Conservation (phyloP, 805 yeast species). For the Cyberlindnera amylophila region DNA sequence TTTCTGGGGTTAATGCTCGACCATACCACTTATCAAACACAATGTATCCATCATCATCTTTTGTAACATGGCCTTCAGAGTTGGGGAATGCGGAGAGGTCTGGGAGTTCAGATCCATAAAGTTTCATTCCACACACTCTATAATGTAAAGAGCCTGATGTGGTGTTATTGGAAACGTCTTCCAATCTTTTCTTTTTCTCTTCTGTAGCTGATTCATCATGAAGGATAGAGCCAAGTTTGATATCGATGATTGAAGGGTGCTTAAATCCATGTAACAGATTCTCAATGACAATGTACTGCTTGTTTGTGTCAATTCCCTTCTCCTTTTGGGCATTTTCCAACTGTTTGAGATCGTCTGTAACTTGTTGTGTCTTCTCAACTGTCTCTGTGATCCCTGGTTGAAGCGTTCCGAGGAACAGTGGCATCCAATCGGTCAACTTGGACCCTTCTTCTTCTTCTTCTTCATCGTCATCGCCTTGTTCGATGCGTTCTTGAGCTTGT, state of each 20-base stretch:
- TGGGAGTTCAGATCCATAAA: slow-evolving; percentile 30
- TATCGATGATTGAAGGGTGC: slow-evolving; percentile 73
- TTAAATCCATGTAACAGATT: slow-evolving; percentile 60
- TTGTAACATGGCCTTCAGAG: slow-evolving; percentile 14
- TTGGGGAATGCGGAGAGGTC: slow-evolving; percentile 13
- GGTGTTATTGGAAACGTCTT: slow-evolving; percentile 60
- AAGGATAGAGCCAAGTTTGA: slow-evolving; percentile 72
- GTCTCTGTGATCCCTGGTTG: slow-evolving; percentile 39
- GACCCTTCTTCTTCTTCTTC: slow-evolving; percentile 23
- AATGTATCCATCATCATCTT: slow-evolving; percentile 39
- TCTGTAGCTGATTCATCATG: slow-evolving; percentile 57
- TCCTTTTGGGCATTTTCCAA: slow-evolving; percentile 2
- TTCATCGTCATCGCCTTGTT: slow-evolving; percentile 21
- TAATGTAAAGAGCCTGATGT: slow-evolving; percentile 77
- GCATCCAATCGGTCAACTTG: slow-evolving; percentile 56
- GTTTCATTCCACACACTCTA: slow-evolving; percentile 86
- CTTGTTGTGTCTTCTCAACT: slow-evolving; percentile 20
- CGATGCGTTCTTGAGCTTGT: slow-evolving; percentile 22
- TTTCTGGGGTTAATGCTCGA: slow-evolving; percentile 44
- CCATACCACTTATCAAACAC: slow-evolving; percentile 71
- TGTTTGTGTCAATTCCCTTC: slow-evolving; percentile 8
- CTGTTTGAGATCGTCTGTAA: slow-evolving; percentile 23
- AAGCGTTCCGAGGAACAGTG: slow-evolving; percentile 59
- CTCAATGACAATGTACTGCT: slow-evolving; percentile 59
- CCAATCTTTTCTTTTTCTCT: slow-evolving; percentile 62